Base-by-base conservation (phyloP, 257 asterid species). In the Plectranthus barbatus region DNA sequence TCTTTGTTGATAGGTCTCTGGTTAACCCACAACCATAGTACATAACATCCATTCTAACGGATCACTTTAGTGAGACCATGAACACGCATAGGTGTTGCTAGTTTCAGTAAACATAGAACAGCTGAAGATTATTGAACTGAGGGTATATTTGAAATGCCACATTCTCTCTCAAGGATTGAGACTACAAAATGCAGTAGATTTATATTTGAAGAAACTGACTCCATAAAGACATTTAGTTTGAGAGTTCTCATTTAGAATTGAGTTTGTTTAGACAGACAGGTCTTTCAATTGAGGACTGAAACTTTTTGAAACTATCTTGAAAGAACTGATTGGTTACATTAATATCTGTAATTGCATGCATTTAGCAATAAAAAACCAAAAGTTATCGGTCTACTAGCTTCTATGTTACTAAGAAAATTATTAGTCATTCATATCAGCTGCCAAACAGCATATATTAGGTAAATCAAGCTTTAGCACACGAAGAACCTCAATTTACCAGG, bases 401-500 rank as follows among this genome's bases (percentile, higher is more conserved):
- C 23, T 33, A n/a, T n/a, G n/a, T n/a, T n/a, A n/a, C n/a, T n/a
- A n/a, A n/a, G n/a, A n/a, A n/a, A 11, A 47, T 47, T 51, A 41
- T 64, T 19, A 50, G 49, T 48, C 29, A 44, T 63, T 26, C 29
- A 26, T 58, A n/a, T 9, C 41, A 49, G 7, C 52, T 51, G 54
- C 21, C 45, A 66, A 67, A 66, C 12, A 39, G 23, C 20, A 48
- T 37, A 49, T 6, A 40, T 67, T 71, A 31, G 47, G 69, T 70
- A 19, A 72, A 78, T 68, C 67, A 77, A 73, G 86, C 68, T 70
- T 76, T 57, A 76, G 74, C 67, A 71, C 49, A 81, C 73, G 86
- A 81, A 80, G 91, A 83, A 81, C 84, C 88, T 83, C 86, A 81
- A 79, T 78, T 74, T 92, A 92, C 98, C 98, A 92, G 91, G 98